Conservation (phyloP, 495 filamentous ascomycete genomes). For the Lichina pygmaea region DNA sequence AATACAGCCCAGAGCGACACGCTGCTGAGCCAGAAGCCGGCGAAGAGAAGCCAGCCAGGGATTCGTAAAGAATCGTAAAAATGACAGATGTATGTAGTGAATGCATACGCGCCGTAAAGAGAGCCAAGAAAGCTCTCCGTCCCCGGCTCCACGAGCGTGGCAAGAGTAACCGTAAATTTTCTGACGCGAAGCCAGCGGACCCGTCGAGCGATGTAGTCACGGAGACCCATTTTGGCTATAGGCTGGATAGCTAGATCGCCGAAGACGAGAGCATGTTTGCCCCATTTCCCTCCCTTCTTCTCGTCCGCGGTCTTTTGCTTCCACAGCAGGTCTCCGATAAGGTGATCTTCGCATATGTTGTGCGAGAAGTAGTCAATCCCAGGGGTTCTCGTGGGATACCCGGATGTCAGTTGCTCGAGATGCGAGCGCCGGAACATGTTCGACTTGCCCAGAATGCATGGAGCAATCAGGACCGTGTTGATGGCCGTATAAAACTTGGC, state of each 20-base stretch:
- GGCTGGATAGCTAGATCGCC: constrained; percentile 80
- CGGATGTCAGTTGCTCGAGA: constrained; percentile 47
- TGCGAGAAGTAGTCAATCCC: constrained; percentile 82
- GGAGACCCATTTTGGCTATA: constrained; percentile 51
- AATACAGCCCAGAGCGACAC: constrained; percentile 43
- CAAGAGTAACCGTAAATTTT: constrained; percentile 75
- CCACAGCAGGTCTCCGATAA: constrained; percentile 84
- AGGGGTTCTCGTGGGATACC: constrained; percentile 19
- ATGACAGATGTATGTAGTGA: constrained; percentile 33
- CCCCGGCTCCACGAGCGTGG: constrained; percentile 82
- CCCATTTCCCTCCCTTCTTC: constrained; percentile 17
- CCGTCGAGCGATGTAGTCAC: constrained; percentile 55
- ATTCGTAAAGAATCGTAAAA: constrained; percentile 25
- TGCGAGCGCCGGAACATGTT: constrained; percentile 95
- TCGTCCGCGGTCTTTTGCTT: constrained; percentile 12
- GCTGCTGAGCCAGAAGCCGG: constrained; percentile 31
- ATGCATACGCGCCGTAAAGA: constrained; percentile 47
- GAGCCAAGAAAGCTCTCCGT: constrained; percentile 76
- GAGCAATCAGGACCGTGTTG: constrained; percentile 73
- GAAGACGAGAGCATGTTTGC: constrained; percentile 61
- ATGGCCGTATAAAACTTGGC: constrained; percentile 98
- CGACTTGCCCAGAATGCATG: constrained; percentile 88
- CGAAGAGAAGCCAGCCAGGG: constrained; percentile 44
- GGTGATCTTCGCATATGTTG: constrained; percentile 94
- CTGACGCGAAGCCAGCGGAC: constrained; percentile 80